A percentile compares a stretch with the other conserved stretches of the same genome.
phyloP scores from a whole-genome alignment of 2,329 filamentous ascomycete species.

The Hymenoscyphus linearis region DNA sequence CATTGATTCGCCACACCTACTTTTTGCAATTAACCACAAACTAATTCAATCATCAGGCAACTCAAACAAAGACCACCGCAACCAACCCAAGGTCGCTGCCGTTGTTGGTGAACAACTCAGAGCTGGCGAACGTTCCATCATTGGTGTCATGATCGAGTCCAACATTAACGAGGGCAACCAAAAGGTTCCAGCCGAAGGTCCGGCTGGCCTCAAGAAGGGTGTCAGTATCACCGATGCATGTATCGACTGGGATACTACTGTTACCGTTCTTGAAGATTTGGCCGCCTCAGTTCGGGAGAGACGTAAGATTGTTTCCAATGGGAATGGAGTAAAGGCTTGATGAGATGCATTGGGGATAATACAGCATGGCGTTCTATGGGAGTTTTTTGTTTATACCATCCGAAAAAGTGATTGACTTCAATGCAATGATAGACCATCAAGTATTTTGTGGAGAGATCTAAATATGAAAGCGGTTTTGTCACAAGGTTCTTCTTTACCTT shows the following conservation, averaged over 20 bases:
- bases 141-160: conserved; percentile 98
- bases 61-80: conserved; percentile 94
- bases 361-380: background rate
- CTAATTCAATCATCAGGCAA: conserved; percentile 56
- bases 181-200: conserved; percentile 82
- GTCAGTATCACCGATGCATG: conserved; percentile 96
- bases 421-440: conserved; percentile 7
- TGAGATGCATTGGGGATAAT: background rate
- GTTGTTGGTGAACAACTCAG: conserved; percentile 78
- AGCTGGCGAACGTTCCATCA: conserved; percentile 79
- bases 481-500: background rate
- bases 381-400: background rate
- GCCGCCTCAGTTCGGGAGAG: conserved; percentile 77
- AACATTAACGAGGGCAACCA: conserved; percentile 90
- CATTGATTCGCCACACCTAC: background rate
- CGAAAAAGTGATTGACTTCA: background rate
- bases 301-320: conserved; percentile 39
- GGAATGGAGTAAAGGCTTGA: background rate
- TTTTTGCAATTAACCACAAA: background rate
- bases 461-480: background rate
- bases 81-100: conserved; percentile 91
- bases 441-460: conserved; percentile 4
- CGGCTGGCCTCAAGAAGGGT: conserved; percentile 73
- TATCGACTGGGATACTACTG: conserved; percentile 86
- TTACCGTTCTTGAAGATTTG: conserved; percentile 75